Conservation (phyloP, 352 stramenopile genomes). For the Hyaloperonospora arabidopsidis region DNA sequence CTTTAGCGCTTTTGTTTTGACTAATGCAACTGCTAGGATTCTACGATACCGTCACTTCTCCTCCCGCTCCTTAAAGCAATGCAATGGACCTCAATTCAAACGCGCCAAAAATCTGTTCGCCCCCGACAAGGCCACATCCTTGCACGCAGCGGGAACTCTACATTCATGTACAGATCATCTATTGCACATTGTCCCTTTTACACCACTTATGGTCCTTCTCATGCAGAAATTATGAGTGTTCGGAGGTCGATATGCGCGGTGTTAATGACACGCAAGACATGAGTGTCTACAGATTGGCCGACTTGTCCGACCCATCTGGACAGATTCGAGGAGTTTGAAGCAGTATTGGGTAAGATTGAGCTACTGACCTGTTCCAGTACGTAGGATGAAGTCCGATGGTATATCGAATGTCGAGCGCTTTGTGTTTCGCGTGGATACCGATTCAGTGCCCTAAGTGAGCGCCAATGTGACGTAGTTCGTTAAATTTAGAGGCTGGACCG, state of each 20-base stretch:
- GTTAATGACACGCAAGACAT: conserved; percentile 65
- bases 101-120: no score
- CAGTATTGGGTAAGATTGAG: conserved; percentile 61
- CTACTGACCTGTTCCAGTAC: conserved; percentile 59
- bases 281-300: conserved; percentile 58
- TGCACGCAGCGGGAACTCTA: conserved; percentile 46
- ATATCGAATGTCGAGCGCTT: conserved; percentile 60
- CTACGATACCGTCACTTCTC: neutral
- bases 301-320: conserved; percentile 79
- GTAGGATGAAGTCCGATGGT: conserved; percentile 38
- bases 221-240: conserved; percentile 5
- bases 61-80: neutral
- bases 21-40: conserved; percentile 9
- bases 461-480: conserved; percentile 51
- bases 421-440: conserved; percentile 56
- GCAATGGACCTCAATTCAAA: no score
- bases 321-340: conserved; percentile 49
- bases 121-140: no score
- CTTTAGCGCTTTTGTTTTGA: no score
- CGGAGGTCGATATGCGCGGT: conserved; percentile 46
- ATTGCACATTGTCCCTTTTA: neutral
- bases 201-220: neutral
- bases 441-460: conserved; percentile 29
- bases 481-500: conserved; percentile 59
- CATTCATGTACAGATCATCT: conserved; percentile 34